Evolutionary conservation across 441 rosid species (phyloP).

Genomic region (Gossypium trilobum): DNA sequence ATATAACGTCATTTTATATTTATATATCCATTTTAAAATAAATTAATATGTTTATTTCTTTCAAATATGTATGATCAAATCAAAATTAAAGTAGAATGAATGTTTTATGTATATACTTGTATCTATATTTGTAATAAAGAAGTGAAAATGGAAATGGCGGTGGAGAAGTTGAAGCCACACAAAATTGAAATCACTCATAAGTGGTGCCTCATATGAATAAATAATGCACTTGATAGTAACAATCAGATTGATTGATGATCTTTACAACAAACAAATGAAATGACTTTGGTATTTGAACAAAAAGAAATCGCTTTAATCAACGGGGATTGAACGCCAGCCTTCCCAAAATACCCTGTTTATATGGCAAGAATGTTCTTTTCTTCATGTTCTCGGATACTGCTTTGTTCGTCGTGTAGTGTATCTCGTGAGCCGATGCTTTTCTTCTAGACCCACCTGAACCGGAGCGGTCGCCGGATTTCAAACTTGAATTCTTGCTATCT

Average conservation of each 20-base stretch:
- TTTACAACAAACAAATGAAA: conserved; percentile 13
- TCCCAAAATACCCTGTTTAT: conserved; percentile 68
- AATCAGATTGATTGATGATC: background rate
- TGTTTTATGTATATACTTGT: too few species aligned
- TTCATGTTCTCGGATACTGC: conserved; percentile 60
- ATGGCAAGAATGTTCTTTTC: conserved; percentile 85
- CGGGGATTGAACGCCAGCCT: conserved; percentile 45
- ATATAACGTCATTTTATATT: too few species aligned
- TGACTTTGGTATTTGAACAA: background rate
- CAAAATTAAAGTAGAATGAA: too few species aligned
- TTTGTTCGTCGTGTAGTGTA: conserved; percentile 70
- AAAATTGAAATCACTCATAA: background rate
- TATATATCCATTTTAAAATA: too few species aligned
- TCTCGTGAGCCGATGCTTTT: conserved; percentile 62
- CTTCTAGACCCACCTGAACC: conserved; percentile 29
- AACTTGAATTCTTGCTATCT: conserved; percentile 39
- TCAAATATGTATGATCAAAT: too few species aligned
- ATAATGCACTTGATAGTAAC: background rate
- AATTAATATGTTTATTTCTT: too few species aligned
- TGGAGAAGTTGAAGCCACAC: background rate
- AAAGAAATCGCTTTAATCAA: background rate
- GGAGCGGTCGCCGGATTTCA: conserved; percentile 36
- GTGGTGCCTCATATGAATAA: background rate
- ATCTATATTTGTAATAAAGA: background rate
- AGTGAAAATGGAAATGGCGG: background rate